Evolutionary conservation across 306 rosid species (phyloP).

Genomic region (Glycine tomentella): DNA sequence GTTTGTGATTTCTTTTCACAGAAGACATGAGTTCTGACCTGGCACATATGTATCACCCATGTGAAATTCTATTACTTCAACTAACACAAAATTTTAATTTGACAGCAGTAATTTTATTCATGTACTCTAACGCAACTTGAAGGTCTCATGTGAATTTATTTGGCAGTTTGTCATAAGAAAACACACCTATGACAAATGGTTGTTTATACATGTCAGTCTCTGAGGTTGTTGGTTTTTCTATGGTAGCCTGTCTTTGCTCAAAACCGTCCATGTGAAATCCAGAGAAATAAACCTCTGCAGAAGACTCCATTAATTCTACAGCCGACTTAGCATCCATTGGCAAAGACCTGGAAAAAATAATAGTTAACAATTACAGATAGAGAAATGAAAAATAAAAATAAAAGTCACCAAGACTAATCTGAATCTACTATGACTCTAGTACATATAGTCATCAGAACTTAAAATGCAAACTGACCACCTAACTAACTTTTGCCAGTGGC

Average conservation of each 20-base stretch:
- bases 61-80: slow-evolving; percentile 10
- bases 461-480: not conserved
- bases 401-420: not conserved
- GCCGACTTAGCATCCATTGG: slow-evolving; percentile 76
- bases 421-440: not conserved
- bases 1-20: not conserved
- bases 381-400: not conserved
- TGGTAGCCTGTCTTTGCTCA: slow-evolving; percentile 60
- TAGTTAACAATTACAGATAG: slow-evolving; percentile 13
- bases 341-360: slow-evolving; percentile 50
- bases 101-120: slow-evolving; percentile 6
- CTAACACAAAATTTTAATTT: slow-evolving; percentile 26
- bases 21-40: not conserved
- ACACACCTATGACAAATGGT: slow-evolving; percentile 94
- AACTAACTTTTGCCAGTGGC: not conserved
- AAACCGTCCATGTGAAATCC: slow-evolving; percentile 92
- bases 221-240: slow-evolving; percentile 71
- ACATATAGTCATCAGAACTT: not conserved
- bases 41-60: not conserved
- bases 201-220: slow-evolving; percentile 71
- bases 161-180: slow-evolving; percentile 28
- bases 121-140: slow-evolving; percentile 1
- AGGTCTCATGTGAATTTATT: slow-evolving; percentile 24
- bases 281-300: slow-evolving; percentile 96
- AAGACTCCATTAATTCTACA: slow-evolving; percentile 84